Evolutionary conservation across 331 rosid species (phyloP), one percentile per base, ranked within the genome.

Genomic region (Malus hybrid): DNA sequence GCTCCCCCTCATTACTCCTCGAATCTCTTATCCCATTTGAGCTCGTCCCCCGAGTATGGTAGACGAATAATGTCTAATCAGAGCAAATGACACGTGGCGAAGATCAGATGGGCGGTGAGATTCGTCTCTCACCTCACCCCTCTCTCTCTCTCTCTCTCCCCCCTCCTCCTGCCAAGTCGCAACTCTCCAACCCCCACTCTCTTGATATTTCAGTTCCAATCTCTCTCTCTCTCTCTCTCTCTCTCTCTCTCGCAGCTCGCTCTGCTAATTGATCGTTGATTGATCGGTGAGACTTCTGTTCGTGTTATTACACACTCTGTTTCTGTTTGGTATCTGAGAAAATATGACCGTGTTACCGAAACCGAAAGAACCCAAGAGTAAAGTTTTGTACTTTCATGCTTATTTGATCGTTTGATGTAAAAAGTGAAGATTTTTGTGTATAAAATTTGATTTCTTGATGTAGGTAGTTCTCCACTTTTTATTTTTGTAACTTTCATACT

Each of bases 71-170:
- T 53, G 77, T 14, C 69, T 19, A 14, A 44, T 29, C 77, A 75
- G 26, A 26, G 19, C 29, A 63, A 18, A 2, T 39, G 83, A 78
- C 84, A 88, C 92, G 84, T 82, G 88, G 75, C 87, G 29, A 67
- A 0, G 56, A 77, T 84, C 88, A 57, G 64, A 57, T 58, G 75
- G 81, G 73, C 11, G 80, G 66, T 53, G 81, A 69, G 80, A 52
- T 53, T 57, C 72, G 50, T 52, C 36, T 5, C 48, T 7, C 42
- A 29, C 20, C 11, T 16, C 71, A 19, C n/a, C 46, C 5, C 44
- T 36, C 7, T 33, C 44, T 36, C 44, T 8, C 44, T 36, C 36
- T 18, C 8, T 2, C 18, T 5, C n/a, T 53, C 24, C 44, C 44
- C 44, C 11, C 11, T 36, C 44, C 19, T n/a, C 26, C 20, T 26